Percentiles rank a stretch among this genome's conserved stretches.
Conservation (phyloP, 73 alveolate genomes). For the Blepharisma japonicum region DNA sequence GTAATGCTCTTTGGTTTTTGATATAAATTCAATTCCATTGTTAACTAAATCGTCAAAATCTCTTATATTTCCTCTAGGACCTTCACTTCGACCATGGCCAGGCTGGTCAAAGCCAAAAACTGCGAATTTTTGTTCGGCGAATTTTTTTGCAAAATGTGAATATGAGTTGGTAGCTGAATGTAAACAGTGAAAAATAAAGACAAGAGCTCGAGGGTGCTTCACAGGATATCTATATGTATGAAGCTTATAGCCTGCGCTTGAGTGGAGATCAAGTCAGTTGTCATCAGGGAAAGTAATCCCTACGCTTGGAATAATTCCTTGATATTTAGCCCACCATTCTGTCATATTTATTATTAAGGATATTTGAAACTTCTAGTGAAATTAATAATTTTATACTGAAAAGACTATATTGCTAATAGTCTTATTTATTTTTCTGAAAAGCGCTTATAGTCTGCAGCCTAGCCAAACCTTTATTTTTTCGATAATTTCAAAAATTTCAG, state of each 20-base stretch:
- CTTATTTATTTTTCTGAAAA: no score
- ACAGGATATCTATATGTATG: not conserved
- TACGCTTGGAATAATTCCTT: not conserved
- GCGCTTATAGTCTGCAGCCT: not conserved
- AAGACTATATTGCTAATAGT: no score
- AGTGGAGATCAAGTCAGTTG: not conserved
- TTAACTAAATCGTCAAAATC: not conserved
- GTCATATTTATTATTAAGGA: not conserved
- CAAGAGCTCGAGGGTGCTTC: not conserved
- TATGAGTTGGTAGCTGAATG: not conserved
- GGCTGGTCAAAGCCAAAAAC: slow-evolving; percentile 1
- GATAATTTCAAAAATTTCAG: slow-evolving; percentile 3
- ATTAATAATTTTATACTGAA: no score
- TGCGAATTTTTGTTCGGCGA: not conserved
- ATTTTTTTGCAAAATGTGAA: not conserved
- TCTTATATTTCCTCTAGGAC: not conserved
- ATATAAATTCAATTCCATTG: not conserved
- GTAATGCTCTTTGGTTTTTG: not conserved
- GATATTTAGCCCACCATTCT: not conserved
- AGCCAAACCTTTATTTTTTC: not conserved
- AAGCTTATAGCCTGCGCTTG: not conserved
- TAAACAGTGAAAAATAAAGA: not conserved
- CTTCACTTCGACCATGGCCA: slow-evolving; percentile 9
- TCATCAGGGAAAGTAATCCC: not conserved
- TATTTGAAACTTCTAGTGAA: no score